Base-by-base conservation (phyloP, 106 monocot species). In the Acorus calamus region DNA sequence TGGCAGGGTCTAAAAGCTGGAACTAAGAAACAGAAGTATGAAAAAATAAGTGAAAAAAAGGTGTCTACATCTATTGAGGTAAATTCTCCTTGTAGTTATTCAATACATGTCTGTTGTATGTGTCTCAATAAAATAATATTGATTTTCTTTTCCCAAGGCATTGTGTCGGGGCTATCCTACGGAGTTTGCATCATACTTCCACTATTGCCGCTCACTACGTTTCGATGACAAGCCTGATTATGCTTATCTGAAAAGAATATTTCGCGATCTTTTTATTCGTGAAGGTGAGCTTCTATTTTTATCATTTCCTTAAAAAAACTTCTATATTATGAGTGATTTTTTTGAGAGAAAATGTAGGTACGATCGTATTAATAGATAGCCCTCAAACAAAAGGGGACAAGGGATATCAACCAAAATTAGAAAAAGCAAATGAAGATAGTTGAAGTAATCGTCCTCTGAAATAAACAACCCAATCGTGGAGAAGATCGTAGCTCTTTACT, bases 1-100 rank as follows among this genome's bases (percentile, higher is more conserved):
- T 94, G 94, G 94, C 94, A 94, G 63, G 94, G 94, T 50, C 69
- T 94, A 44, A 94, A 94, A 82, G 94, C 94, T 45, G 94, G 89
- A 63, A 94, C 83, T 11, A 89, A 94, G 69, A 94, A 94, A 11
- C 94, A 89, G 60, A 94, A 94, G 60, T 94, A 94, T 71, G 89
- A 94, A 60, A 89, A 84, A 60, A 94, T 94, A 46, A 87, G 94
- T 71, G 94, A 94, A 73, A 84, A 75, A 63, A 94, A 94, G 71
- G 94, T 94, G 53, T 79, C 89, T 10, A 94, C 94, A 10, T 80
- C 94, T 28, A 84, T 89, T 65, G 94, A 94, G 84, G 94, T 87
- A 76, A 57, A 50, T 28, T 53, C 52, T 44, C 2, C 46, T 42
- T 55, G 6, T 11, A 44, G 48, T 55, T 60, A 44, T 8, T 9